Percentiles rank a stretch among this genome's conserved stretches.
phyloP scores from a whole-genome alignment of 2,329 filamentous ascomycete species.

The Stagonosporopsis chrysanthemi region DNA sequence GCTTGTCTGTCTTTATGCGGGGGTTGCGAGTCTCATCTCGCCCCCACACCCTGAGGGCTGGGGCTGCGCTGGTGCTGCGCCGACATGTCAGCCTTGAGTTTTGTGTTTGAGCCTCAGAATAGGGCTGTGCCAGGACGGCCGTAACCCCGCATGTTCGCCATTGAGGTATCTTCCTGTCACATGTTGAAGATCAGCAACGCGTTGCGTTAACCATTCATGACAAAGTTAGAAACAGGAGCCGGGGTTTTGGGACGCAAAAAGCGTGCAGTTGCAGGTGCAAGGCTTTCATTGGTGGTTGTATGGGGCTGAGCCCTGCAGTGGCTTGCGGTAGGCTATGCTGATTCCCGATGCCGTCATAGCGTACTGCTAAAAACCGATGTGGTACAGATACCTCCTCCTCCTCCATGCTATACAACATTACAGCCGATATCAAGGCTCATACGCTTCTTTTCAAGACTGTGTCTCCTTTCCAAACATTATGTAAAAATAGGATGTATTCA shows the following conservation, averaged over 20 bases:
- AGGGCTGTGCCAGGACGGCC: conserved; percentile 12
- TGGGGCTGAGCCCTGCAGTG: conserved; percentile 10
- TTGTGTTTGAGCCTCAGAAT: conserved; percentile 13
- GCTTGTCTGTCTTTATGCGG: conserved; percentile 5
- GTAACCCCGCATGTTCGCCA: conserved; percentile 1
- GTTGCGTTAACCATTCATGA: conserved; percentile 1
- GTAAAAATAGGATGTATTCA: conserved; percentile 17
- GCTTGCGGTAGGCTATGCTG: conserved; percentile 10
- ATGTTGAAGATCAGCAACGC: conserved; percentile 12
- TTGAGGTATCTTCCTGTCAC: background rate
- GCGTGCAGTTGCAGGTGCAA: background rate
- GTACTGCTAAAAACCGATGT: background rate
- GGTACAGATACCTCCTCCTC: background rate
- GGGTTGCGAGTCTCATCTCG: conserved; percentile 7
- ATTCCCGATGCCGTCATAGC: background rate
- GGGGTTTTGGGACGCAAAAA: background rate
- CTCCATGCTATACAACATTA: conserved; percentile 6
- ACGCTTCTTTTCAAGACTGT: background rate
- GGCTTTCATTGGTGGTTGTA: conserved; percentile 11
- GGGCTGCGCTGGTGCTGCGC: conserved; percentile 2
- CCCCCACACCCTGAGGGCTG: conserved; percentile 7
- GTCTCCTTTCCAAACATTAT: conserved; percentile 12
- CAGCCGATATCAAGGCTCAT: background rate
- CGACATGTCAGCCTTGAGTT: conserved; percentile 8
- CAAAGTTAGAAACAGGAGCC: conserved; percentile 10